phyloP scores from a whole-genome alignment of 2,329 filamentous ascomycete species.

The Escovopsis sp. region DNA sequence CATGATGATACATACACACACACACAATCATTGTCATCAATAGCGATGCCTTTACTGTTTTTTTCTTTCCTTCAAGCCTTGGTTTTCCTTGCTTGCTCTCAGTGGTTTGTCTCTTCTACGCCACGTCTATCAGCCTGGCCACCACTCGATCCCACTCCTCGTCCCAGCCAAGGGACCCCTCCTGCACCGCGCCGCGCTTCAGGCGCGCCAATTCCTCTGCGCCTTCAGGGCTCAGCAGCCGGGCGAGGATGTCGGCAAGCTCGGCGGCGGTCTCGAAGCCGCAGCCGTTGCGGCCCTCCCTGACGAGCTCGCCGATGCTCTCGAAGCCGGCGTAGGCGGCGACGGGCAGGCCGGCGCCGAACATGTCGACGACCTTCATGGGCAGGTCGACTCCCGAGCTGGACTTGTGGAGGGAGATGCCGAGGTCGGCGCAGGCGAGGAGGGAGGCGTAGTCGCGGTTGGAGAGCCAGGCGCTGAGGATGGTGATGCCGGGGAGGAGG shows the following conservation, averaged over 20 bases:
- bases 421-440: conserved; percentile 73
- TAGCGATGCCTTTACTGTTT: neutral
- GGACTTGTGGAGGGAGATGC: conserved; percentile 82
- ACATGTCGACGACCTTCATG: conserved; percentile 99
- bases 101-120: neutral
- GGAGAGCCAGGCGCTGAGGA: conserved; percentile 73
- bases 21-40: too few relatives aligned
- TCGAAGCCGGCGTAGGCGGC: conserved; percentile 74
- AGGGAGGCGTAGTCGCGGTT: conserved; percentile 72
- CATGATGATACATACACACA: too few relatives aligned
- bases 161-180: conserved; percentile 71
- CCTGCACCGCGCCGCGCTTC: conserved; percentile 53
- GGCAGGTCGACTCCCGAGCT: conserved; percentile 90
- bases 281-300: conserved; percentile 69
- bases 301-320: conserved; percentile 82
- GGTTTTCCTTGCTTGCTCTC: neutral
- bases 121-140: conserved; percentile 49
- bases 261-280: conserved; percentile 63
- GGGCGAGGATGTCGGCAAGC: conserved; percentile 44
- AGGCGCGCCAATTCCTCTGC: conserved; percentile 41
- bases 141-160: conserved; percentile 84
- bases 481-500: conserved; percentile 52
- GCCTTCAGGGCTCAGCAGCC: conserved; percentile 42
- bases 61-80: neutral
- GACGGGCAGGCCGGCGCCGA: conserved; percentile 83